Evolutionary conservation across 352 stramenopile species (phyloP), one percentile per base, ranked within the genome.

Genomic region (Thraustochytrium striatum): DNA sequence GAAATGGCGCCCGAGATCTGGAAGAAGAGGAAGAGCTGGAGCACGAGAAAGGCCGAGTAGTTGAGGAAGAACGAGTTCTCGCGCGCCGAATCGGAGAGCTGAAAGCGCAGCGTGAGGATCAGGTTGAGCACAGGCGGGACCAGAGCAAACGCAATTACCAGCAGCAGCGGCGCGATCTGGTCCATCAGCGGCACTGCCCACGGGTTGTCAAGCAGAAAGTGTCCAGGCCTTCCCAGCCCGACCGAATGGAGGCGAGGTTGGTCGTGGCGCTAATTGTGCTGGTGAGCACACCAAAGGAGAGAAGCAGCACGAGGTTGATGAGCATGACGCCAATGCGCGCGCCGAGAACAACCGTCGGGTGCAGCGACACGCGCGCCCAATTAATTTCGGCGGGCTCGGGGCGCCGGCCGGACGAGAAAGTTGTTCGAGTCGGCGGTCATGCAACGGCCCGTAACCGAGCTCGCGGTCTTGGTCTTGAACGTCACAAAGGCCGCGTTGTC

Each of bases 61-160:
- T 73, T 73, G 16, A 73, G 16, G 41, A 73, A 73, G 44, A 73
- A 73, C 0, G 62, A 73, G 41, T 73, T 73, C 11, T 73, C 62
- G 9, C 47, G 39, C 32, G 38, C 62, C 38, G 62, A 73, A 9
- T 62, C 32, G 13, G 62, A 75, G 9, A 62, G 39, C 13, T 73
- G 32, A 28, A 13, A 73, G 28, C 62, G 62, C 62, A 73, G 44
- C 44, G 19, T 13, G 13, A 73, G 41, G 44, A 73, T 73, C n/a
- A 73, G 7, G 44, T 73, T 69, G 8, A 73, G 62, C 25, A 73
- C 62, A 7, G 62, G 62, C 0, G 62, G 62, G 0, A 73, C 62
- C 47, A 73, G 62, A 19, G 62, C 62, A 32, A 73, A 73, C 0
- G 44, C 7, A 32, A 73, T 73, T 21, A 73, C 47, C 0, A 73